phyloP scores from a whole-genome alignment of 257 asterid genomes.

The Solanum chiquidenum region DNA sequence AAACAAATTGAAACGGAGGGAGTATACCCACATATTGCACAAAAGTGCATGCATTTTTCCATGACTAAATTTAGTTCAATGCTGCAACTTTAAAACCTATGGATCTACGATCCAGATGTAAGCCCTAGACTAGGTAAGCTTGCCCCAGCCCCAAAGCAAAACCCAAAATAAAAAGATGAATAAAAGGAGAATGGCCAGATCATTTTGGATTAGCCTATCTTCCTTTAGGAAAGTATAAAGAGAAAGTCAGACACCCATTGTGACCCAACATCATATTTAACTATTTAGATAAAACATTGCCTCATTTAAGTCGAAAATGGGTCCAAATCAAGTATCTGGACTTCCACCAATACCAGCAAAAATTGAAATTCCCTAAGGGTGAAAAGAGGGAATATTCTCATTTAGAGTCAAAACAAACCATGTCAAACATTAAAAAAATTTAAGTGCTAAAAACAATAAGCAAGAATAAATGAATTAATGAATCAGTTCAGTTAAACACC shows the following conservation, averaged over 20 bases:
- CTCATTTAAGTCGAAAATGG: background rate
- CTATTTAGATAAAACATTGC: background rate
- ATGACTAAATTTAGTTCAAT: background rate
- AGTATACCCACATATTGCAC: background rate
- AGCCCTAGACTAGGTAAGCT: background rate
- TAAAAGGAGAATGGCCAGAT: background rate
- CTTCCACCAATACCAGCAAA: background rate
- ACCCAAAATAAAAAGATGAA: background rate
- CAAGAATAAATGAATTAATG: background rate
- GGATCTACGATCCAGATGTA: background rate
- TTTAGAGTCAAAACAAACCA: background rate
- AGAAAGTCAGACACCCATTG: background rate
- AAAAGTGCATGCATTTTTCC: background rate
- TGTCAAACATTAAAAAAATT: background rate
- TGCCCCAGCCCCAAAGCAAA: background rate
- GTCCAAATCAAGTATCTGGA: background rate
- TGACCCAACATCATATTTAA: background rate
- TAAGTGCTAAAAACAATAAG: background rate
- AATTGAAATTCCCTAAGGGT: background rate
- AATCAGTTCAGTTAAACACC: background rate
- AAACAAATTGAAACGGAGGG: background rate
- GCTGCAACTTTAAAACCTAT: background rate
- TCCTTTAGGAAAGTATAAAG: background rate
- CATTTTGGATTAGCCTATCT: background rate
- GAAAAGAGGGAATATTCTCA: background rate